Evolutionary conservation across 2,329 filamentous ascomycete genomes (phyloP), one percentile per base, ranked within the genome.

Genomic region (Tolypocladium endophyticum): DNA sequence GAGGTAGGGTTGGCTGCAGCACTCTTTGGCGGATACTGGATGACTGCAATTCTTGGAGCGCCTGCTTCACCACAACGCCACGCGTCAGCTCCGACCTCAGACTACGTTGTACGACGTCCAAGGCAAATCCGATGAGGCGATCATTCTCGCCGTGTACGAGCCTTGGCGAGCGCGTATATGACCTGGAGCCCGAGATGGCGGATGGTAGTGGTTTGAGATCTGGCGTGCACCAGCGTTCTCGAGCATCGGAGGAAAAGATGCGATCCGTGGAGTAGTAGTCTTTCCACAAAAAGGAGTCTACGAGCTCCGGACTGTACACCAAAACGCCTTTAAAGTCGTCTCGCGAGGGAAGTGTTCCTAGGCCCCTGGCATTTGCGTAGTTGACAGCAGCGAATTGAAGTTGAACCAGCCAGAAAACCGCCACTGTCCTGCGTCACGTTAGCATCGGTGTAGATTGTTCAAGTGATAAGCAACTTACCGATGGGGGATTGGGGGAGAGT

Each of bases 341-440:
- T 1, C 55, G 61, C 0, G 59, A 25, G 2, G 67, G 64, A 63
- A 1, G 61, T 57, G 1, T 39, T 33, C 2, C 58, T 25, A 7
- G 12, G 35, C 16, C 56, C 28, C 1, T 62, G 9, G 61, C 55
- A 3, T 64, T 56, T 50, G 67, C 65, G 56, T 68, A 69, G 14
- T 63, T 62, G 1, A 69, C 59, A 9, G 71, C 64, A 1, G 72
- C 68, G 3, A 69, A 57, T 20, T 71, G 69, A 0, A 74, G 68
- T n/a, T 71, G 69, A 25, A 71, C 63, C 3, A 74, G 64, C 68
- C 72, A 74, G 55, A 74, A 74, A 3, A 69, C 61, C 0, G 72
- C 73, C 68, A 74, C 70, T 1, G 69, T 71, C 4, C 69, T 71
- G 2, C 8, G 4, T 14, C 25, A 2, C 0, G 2, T 35, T 9